These are phyloP conservation scores for Fulvia fulva DNA, from an alignment of 2,329 filamentous ascomycete species.

Conservation along the genomic window DNA sequence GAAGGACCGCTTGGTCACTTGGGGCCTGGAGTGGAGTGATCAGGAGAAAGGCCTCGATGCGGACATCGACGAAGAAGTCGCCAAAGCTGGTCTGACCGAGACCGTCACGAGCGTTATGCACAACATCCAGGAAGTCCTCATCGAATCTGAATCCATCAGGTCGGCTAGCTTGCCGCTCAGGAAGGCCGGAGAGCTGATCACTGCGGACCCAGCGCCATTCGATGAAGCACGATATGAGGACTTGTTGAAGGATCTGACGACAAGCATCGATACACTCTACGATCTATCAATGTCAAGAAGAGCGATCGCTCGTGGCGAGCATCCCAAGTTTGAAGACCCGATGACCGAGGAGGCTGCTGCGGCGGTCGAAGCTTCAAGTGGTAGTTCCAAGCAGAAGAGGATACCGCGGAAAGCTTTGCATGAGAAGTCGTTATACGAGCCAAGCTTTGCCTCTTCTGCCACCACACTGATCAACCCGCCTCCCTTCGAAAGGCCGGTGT, in stretches of 20 bases:
- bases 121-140: slow-evolving; percentile 74
- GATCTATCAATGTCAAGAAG: slow-evolving; percentile 66
- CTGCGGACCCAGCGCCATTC: slow-evolving; percentile 46
- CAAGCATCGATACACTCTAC: slow-evolving; percentile 75
- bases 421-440: slow-evolving; percentile 8
- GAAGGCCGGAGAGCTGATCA: slow-evolving; percentile 31
- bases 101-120: slow-evolving; percentile 74
- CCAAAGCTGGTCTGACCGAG: slow-evolving; percentile 66
- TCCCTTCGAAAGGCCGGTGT: slow-evolving; percentile 25
- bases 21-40: slow-evolving; percentile 79
- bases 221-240: slow-evolving; percentile 72
- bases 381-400: slow-evolving; percentile 8
- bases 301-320: slow-evolving; percentile 37
- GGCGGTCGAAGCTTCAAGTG: slow-evolving; percentile 6
- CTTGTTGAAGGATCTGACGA: slow-evolving; percentile 68
- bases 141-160: slow-evolving; percentile 71
- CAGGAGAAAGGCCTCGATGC: slow-evolving; percentile 59
- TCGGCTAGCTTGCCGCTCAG: slow-evolving; percentile 23
- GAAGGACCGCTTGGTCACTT: slow-evolving; percentile 72
- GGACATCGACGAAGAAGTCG: slow-evolving; percentile 69
- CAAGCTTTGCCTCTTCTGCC: slow-evolving; percentile 37
- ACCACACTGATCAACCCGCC: slow-evolving; percentile 41
- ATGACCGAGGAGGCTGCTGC: slow-evolving; percentile 8
- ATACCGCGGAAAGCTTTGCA: slow-evolving; percentile 10
- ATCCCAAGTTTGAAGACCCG: slow-evolving; percentile 29